Evolutionary conservation across 2,329 filamentous ascomycete species (phyloP).

Genomic region (Ramularia collo-cygni): DNA sequence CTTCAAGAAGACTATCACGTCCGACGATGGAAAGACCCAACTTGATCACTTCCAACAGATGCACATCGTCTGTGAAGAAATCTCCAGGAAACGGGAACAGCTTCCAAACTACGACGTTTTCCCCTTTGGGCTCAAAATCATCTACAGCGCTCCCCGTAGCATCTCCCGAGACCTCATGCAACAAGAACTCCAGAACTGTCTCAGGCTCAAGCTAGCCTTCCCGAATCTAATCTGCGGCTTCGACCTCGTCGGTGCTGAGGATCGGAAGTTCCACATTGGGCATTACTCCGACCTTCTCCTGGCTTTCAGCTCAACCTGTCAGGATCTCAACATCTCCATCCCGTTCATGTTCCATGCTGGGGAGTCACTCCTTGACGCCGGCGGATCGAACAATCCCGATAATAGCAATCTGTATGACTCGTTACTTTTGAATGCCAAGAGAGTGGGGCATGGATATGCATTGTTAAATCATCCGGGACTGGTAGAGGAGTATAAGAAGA

Average conservation of each 20-base stretch:
- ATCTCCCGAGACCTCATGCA: constrained; percentile 46
- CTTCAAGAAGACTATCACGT: constrained; percentile 57
- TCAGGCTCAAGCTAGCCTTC: constrained; percentile 52
- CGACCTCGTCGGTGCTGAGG: constrained; percentile 62
- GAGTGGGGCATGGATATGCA: constrained; percentile 69
- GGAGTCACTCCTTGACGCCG: constrained; percentile 60
- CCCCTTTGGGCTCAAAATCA: constrained; percentile 59
- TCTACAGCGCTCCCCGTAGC: constrained; percentile 63
- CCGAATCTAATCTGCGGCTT: constrained; percentile 60
- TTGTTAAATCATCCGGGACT: constrained; percentile 59
- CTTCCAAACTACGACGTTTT: constrained; percentile 42
- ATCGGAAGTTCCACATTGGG: constrained; percentile 54
- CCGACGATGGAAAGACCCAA: constrained; percentile 46
- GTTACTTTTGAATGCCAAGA: constrained; percentile 57
- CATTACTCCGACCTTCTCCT: constrained; percentile 53
- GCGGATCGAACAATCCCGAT: constrained; percentile 50
- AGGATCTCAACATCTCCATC: constrained; percentile 46
- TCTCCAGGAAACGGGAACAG: constrained; percentile 42
- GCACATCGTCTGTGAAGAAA: constrained; percentile 51
- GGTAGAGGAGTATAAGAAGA: constrained; percentile 58
- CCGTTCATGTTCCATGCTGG: constrained; percentile 73
- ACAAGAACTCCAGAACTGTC: constrained; percentile 53
- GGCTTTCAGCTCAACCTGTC: constrained; percentile 50
- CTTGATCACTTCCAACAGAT: constrained; percentile 56
- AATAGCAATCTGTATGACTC: constrained; percentile 63